Percentiles rank a stretch among this genome's conserved stretches.
Evolutionary conservation across 371 early-diverging fungal species (phyloP).

Genomic region (Mucor racemosus): DNA sequence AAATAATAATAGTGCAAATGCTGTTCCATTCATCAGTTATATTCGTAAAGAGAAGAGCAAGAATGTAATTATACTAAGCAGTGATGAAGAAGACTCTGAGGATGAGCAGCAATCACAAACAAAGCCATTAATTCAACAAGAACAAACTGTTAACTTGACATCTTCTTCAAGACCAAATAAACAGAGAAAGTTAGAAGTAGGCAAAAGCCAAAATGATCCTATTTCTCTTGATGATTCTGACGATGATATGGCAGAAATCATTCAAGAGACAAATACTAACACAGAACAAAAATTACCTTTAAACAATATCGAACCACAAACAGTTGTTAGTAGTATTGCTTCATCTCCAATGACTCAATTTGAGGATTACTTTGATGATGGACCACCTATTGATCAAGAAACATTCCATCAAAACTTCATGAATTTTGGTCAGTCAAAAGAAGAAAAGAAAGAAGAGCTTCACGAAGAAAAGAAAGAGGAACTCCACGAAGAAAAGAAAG

Average conservation of each 20-base stretch:
- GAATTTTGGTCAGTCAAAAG: not conserved
- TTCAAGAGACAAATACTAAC: not conserved
- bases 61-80: constrained; percentile 11
- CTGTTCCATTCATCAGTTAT: not conserved
- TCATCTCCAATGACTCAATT: not conserved
- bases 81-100: constrained; percentile 10
- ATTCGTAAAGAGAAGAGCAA: constrained; percentile 9
- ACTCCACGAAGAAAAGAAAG: not conserved
- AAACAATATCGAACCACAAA: not conserved
- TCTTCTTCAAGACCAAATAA: not conserved
- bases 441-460: not conserved
- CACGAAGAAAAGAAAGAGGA: not conserved
- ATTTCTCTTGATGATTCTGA: constrained; percentile 18
- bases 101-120: not conserved
- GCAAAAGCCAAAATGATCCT: constrained; percentile 3
- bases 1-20: not conserved
- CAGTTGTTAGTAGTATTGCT: not conserved
- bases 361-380: not conserved
- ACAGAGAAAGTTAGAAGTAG: not conserved
- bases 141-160: not conserved
- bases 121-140: not conserved
- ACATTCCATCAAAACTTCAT: not conserved
- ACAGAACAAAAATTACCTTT: not conserved
- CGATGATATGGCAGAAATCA: constrained; percentile 8
- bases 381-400: not conserved